These are phyloP conservation scores for Crithidia bombi DNA, from an alignment of 208 protist species.

Conservation along the genomic window DNA sequence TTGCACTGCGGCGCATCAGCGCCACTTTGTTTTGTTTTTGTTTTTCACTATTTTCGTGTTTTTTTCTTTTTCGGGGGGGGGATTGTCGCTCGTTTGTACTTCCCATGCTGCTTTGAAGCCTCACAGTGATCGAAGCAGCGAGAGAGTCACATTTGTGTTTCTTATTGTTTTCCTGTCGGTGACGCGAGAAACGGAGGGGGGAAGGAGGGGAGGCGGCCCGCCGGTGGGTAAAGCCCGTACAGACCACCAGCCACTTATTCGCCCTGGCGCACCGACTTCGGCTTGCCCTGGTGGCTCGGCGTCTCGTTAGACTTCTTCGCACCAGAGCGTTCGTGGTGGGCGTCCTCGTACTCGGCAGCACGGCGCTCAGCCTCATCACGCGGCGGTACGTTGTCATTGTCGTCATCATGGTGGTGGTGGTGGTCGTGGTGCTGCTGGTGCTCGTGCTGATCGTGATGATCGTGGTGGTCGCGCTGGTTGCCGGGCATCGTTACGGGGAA, in stretches of 20 bases:
- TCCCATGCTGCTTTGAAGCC: no score
- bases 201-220: no score
- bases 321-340: constrained; percentile 84
- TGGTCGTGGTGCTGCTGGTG: constrained; percentile 33
- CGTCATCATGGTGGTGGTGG: constrained; percentile 26
- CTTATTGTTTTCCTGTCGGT: no score
- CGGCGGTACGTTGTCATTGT: constrained; percentile 71
- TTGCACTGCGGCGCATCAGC: no score
- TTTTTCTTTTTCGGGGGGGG: no score
- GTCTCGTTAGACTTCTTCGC: constrained; percentile 64
- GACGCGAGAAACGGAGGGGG: no score
- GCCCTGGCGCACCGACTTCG: constrained; percentile 81
- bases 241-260: neutral
- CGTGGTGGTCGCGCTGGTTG: constrained; percentile 27
- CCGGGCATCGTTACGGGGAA: constrained; percentile 38
- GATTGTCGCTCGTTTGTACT: no score
- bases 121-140: no score
- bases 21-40: no score
- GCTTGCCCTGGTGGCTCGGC: constrained; percentile 78
- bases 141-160: no score
- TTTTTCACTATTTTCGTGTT: no score
- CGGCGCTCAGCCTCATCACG: constrained; percentile 76
- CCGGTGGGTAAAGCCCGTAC: neutral
- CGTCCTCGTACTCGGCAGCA: constrained; percentile 75
- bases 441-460: constrained; percentile 32